A percentile compares a stretch with the other conserved stretches of the same genome.
These are phyloP conservation scores for Monascus purpureus DNA, from an alignment of 495 filamentous ascomycete genomes.

Conservation along the genomic window DNA sequence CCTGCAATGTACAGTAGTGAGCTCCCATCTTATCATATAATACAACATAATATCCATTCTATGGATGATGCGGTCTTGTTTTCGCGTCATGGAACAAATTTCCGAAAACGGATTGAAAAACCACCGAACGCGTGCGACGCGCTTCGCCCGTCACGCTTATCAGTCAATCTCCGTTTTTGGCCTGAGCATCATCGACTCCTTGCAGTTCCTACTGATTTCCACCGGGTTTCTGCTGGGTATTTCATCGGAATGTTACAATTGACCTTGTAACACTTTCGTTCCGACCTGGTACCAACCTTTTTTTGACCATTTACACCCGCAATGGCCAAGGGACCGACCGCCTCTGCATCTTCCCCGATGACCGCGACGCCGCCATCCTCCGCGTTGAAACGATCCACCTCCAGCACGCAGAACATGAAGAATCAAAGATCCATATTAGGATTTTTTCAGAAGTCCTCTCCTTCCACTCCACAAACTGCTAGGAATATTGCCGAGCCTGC, in stretches of 20 bases:
- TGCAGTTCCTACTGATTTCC: neutral
- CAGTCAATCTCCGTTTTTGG: neutral
- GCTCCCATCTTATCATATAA: too few relatives aligned
- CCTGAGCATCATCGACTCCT: neutral
- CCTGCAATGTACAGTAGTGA: conserved; percentile 1
- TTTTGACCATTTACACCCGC: too few relatives aligned
- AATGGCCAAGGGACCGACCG: conserved; percentile 21
- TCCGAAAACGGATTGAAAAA: neutral
- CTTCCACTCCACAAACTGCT: conserved; percentile 23
- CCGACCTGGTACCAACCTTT: too few relatives aligned
- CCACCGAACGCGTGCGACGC: conserved; percentile 3
- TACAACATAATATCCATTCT: too few relatives aligned
- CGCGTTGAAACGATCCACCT: conserved; percentile 30
- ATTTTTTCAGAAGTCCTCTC: conserved; percentile 65
- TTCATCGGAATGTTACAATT: too few relatives aligned
- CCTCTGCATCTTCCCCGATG: conserved; percentile 22
- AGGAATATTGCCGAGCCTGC: conserved; percentile 20
- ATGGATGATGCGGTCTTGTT: too few relatives aligned
- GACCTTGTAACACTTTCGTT: too few relatives aligned
- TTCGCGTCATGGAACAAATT: neutral
- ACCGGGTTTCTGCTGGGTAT: too few relatives aligned
- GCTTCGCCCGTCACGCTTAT: neutral
- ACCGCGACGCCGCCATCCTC: conserved; percentile 25
- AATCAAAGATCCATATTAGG: conserved; percentile 70
- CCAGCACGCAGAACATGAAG: conserved; percentile 41